A percentile compares a stretch with the other conserved stretches of the same genome.
These are phyloP conservation scores for Taphrina betulina DNA, from an alignment of 1,139 yeast species.

Conservation along the genomic window DNA sequence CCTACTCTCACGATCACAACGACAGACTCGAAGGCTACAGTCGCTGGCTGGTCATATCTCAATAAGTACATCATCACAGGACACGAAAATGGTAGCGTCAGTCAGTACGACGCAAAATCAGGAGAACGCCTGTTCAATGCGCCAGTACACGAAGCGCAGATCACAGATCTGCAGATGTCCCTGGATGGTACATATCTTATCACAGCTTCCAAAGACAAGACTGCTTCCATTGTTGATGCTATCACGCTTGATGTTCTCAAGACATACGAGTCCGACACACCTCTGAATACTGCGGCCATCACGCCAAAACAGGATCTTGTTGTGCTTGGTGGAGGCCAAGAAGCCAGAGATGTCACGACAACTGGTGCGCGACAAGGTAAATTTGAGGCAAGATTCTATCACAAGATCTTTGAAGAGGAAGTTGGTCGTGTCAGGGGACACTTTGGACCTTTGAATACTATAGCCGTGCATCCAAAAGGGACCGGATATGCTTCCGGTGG, in stretches of 20 bases:
- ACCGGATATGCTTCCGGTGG: conserved; percentile 93
- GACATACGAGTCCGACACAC: conserved; percentile 82
- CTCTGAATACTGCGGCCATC: conserved; percentile 92
- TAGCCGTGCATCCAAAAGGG: conserved; percentile 94
- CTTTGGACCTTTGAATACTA: conserved; percentile 94
- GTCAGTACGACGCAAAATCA: conserved; percentile 73
- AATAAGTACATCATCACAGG: conserved; percentile 71
- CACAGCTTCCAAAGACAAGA: conserved; percentile 89
- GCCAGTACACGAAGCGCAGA: conserved; percentile 66
- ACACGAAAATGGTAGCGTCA: conserved; percentile 79
- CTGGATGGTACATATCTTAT: conserved; percentile 85
- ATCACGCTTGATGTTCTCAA: conserved; percentile 72
- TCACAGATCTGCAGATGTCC: conserved; percentile 89
- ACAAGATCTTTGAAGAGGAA: conserved; percentile 91
- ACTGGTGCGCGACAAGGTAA: conserved; percentile 92
- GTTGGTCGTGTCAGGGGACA: conserved; percentile 97
- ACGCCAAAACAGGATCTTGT: conserved; percentile 91
- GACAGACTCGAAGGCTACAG: conserved; percentile 65
- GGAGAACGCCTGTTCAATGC: conserved; percentile 65
- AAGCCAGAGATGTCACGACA: conserved; percentile 96
- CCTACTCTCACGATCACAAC: conserved; percentile 60
- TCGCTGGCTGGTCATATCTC: conserved; percentile 80
- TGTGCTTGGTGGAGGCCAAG: conserved; percentile 98
- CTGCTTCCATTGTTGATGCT: conserved; percentile 75
- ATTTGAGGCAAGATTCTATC: conserved; percentile 94